These are phyloP conservation scores for Conoideocrella luteorostrata DNA, from an alignment of 2,329 filamentous ascomycete genomes.

Conservation along the genomic window DNA sequence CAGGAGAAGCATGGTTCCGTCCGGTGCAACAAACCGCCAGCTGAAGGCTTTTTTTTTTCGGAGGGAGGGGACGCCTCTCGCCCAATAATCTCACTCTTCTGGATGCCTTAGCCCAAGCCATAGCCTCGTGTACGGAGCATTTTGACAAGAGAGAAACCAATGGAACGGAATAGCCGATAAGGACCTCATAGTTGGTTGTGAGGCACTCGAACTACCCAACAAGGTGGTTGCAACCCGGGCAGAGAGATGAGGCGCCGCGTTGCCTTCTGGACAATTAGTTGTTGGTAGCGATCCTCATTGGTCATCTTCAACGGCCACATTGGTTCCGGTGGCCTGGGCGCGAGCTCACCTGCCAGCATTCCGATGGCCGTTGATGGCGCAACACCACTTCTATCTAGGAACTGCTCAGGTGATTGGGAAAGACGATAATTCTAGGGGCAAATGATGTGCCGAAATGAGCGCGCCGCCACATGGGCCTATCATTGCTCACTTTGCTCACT, in stretches of 20 bases:
- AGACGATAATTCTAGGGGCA: neutral
- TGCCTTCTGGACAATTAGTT: neutral
- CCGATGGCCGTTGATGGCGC: conserved; percentile 3
- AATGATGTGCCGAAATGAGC: conserved; percentile 1
- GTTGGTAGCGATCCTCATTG: neutral
- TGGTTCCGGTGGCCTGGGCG: neutral
- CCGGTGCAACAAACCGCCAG: neutral
- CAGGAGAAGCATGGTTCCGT: neutral
- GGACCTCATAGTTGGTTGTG: no score
- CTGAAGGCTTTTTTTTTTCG: neutral
- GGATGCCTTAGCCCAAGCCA: neutral
- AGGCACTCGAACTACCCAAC: neutral
- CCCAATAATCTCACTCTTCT: neutral
- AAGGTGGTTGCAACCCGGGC: conserved; percentile 1
- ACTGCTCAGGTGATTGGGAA: neutral
- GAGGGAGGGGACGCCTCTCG: no score
- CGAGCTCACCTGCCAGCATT: conserved; percentile 2
- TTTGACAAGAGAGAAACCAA: neutral
- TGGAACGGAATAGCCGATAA: conserved; percentile 3
- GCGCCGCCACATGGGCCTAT: neutral
- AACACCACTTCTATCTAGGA: neutral
- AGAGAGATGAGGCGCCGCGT: neutral
- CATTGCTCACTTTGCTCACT: conserved; percentile 2
- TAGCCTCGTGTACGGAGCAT: neutral
- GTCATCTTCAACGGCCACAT: neutral